Conservation (phyloP, 2,329 filamentous ascomycete genomes). For the Xylaria sp. region DNA sequence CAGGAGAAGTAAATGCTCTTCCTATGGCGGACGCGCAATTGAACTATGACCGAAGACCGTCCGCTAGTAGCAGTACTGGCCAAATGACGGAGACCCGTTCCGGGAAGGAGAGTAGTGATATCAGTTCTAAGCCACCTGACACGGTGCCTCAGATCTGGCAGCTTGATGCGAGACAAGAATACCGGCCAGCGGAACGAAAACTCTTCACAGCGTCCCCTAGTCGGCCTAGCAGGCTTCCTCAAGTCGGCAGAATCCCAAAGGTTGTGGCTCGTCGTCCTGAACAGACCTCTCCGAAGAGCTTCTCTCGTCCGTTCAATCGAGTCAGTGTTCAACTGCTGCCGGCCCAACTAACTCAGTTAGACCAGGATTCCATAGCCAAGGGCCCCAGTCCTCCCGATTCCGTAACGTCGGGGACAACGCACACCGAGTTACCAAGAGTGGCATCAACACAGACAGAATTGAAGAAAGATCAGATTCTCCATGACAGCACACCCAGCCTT, state of each 20-base stretch:
- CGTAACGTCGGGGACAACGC: conserved; percentile 54
- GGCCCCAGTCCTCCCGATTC: conserved; percentile 59
- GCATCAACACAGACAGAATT: neutral
- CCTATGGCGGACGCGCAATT: conserved; percentile 29
- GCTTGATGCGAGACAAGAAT: conserved; percentile 27
- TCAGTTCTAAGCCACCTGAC: conserved; percentile 10
- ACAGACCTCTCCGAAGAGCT: conserved; percentile 78
- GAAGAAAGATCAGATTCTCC: conserved; percentile 35
- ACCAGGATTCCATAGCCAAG: conserved; percentile 59
- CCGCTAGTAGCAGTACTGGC: conserved; percentile 31
- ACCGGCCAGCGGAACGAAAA: neutral
- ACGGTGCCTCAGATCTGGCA: conserved; percentile 31
- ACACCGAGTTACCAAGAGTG: conserved; percentile 45
- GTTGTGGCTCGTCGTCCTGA: conserved; percentile 77
- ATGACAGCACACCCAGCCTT: conserved; percentile 45
- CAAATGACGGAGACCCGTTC: neutral
- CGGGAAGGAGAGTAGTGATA: conserved; percentile 4
- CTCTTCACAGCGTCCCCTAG: conserved; percentile 27
- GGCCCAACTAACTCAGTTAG: conserved; percentile 44
- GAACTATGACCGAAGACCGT: conserved; percentile 36
- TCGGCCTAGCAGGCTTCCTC: conserved; percentile 74
- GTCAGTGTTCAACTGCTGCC: conserved; percentile 59
- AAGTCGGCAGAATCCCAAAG: conserved; percentile 86
- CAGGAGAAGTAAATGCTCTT: conserved; percentile 61
- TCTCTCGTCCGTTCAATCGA: conserved; percentile 82